Conservation (phyloP, 306 rosid genomes). For the Albizia julibrissin region DNA sequence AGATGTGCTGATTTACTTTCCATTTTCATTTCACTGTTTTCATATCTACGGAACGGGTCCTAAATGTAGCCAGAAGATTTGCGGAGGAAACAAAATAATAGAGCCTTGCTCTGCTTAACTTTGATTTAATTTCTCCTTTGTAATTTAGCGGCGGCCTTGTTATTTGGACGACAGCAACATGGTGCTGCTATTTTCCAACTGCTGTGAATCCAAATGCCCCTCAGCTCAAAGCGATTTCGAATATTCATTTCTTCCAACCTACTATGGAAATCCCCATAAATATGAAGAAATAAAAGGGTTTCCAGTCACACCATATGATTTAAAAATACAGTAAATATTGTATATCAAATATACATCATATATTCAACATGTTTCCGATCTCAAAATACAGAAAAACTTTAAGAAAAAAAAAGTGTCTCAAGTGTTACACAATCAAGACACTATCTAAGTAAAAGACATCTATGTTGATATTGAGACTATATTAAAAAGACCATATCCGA, state of each 20-base stretch:
- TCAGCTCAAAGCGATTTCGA: neutral
- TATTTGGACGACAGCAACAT: neutral
- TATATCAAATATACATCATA: neutral
- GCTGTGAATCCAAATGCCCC: too few species aligned
- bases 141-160: neutral
- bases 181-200: neutral
- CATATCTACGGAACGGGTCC: neutral
- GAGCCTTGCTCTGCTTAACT: neutral
- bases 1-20: neutral
- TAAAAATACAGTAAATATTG: neutral
- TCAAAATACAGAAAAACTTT: neutral
- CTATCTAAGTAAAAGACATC: constrained; percentile 21
- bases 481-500: constrained; percentile 8
- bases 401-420: neutral
- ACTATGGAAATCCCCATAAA: neutral
- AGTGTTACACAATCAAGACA: constrained; percentile 6
- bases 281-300: neutral
- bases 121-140: neutral
- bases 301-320: neutral
- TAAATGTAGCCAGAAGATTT: neutral
- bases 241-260: neutral
- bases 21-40: neutral
- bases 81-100: neutral
- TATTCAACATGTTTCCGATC: neutral
- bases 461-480: constrained; percentile 25